Evolutionary conservation across 768 basidiomycete species (phyloP).

Genomic region (Kwoniella botswanensis): DNA sequence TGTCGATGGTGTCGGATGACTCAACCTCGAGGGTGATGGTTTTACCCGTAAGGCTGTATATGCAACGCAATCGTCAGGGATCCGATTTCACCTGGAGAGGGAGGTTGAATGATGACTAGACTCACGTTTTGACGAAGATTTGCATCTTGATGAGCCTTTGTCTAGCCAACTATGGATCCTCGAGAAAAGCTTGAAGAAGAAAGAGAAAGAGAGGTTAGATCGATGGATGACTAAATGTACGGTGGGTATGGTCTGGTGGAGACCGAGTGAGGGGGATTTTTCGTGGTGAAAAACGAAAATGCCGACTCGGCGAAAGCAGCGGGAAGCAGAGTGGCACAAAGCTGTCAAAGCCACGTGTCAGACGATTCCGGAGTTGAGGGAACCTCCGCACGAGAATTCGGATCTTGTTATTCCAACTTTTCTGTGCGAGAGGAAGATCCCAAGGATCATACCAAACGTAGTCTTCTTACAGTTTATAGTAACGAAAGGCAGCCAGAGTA

Average conservation of each 20-base stretch:
- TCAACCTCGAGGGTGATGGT: slow-evolving; percentile 50
- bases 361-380: not conserved
- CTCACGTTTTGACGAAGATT: slow-evolving; percentile 97
- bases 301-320: not conserved
- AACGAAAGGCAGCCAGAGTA: too few species aligned
- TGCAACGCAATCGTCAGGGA: slow-evolving; percentile 53
- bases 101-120: slow-evolving; percentile 18
- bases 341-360: too few species aligned
- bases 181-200: slow-evolving; percentile 34
- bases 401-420: too few species aligned
- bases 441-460: too few species aligned
- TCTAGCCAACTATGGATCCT: slow-evolving; percentile 42
- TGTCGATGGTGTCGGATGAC: slow-evolving; percentile 54
- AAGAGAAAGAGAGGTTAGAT: slow-evolving; percentile 23
- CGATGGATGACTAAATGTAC: not conserved
- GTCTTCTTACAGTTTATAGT: too few species aligned
- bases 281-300: not conserved
- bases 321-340: not conserved
- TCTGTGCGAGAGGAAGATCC: too few species aligned
- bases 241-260: not conserved
- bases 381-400: not conserved
- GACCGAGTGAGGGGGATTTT: slow-evolving; percentile 1
- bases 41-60: slow-evolving; percentile 42
- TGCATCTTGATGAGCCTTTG: slow-evolving; percentile 68
- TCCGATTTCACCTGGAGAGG: slow-evolving; percentile 85